These are phyloP conservation scores for Limonium bicolor DNA, from an alignment of 148 eudicot species.

Conservation along the genomic window DNA sequence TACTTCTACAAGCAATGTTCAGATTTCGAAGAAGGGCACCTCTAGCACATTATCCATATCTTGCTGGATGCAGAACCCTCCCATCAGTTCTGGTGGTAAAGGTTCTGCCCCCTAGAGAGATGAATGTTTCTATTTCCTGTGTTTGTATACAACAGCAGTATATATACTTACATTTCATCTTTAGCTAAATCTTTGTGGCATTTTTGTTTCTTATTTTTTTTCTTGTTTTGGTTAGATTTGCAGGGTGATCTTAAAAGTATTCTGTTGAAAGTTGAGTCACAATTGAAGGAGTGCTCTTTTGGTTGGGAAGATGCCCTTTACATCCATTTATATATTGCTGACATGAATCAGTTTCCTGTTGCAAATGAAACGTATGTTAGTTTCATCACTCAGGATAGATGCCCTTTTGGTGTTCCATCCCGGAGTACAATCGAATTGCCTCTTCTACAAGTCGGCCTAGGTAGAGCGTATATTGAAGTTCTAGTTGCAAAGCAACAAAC, in stretches of 20 bases:
- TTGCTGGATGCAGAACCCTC: constrained; percentile 53
- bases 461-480: constrained; percentile 71
- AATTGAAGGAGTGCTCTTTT: constrained; percentile 35
- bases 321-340: constrained; percentile 69
- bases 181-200: too few species aligned
- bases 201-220: background rate
- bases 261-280: constrained; percentile 45
- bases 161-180: too few species aligned
- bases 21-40: constrained; percentile 39
- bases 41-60: constrained; percentile 39
- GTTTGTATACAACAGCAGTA: too few species aligned
- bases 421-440: constrained; percentile 92
- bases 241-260: constrained; percentile 45
- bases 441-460: constrained; percentile 52
- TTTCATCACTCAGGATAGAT: constrained; percentile 82
- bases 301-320: constrained; percentile 81
- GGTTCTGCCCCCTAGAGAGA: too few species aligned
- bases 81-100: constrained; percentile 40
- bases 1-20: constrained; percentile 14
- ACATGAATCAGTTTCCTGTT: constrained; percentile 61
- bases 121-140: too few species aligned
- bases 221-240: constrained; percentile 36
- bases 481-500: constrained; percentile 55
- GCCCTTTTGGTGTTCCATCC: constrained; percentile 89
- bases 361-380: constrained; percentile 87